Evolutionary conservation across 139 green algal genomes (phyloP), one percentile per base, ranked within the genome.

Genomic region (Desmodesmus armatus): DNA sequence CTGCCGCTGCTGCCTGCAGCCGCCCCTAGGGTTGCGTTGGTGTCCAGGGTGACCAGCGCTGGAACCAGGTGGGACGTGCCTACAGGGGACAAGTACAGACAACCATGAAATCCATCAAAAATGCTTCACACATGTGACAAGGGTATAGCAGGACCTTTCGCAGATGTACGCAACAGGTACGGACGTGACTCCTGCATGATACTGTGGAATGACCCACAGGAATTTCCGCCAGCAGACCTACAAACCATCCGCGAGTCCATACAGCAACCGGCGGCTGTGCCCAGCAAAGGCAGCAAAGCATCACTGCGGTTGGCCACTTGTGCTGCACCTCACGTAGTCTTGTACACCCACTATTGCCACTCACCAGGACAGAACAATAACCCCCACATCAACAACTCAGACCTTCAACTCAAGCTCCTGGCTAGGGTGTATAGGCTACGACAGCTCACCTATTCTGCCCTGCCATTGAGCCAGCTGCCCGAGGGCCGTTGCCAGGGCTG

Each of bases 1-100:
- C 35, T 51, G n/a, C 37, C 39, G 15, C 60, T n/a, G n/a, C 51
- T 33, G 11, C 37, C 75, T 72, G 58, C 74, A 70, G 25, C 65
- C 27, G 67, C 74, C 9, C 65, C 80, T 43, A 86, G 51, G 51
- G 39, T 73, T 25, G 53, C 31, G 21, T 33, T 41, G 37, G 72
- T 84, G 89, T 94, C 91, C 40, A 93, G 77, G 25, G 76, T 91
- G 53, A 94, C 49, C 62, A 94, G 80, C 5, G 88, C 82, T 27
- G 87, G 83, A 7, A 87, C 91, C 27, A 92, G 67, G 43, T 44
- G 55, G 39, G 53, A 63, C 5, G 69, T 58, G 63, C 81, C 90
- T 94, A 85, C 40, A 31, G n/a, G 3, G 0, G n/a, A 49, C 47
- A 44, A 17, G 7, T 13, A 55, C 47, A 55, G 9, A 21, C 13